A percentile compares a stretch with the other conserved stretches of the same genome.
Conservation (phyloP, 1,139 yeast species). For the Trichomonascaceae sp. region DNA sequence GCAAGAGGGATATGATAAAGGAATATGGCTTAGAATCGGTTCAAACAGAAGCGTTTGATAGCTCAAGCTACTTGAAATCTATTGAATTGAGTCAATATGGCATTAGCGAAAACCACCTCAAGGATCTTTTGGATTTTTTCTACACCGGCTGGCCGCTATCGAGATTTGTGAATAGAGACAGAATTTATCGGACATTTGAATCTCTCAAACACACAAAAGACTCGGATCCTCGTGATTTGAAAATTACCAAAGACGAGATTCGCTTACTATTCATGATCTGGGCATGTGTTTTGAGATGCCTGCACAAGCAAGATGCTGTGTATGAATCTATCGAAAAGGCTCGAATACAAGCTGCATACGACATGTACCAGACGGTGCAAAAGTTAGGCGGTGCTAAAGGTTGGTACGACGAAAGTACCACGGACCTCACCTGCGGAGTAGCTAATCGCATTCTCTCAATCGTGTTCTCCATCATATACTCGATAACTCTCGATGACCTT, state of each 20-base stretch:
- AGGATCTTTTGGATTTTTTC: not conserved
- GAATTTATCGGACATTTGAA: not conserved
- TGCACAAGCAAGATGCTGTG: not conserved
- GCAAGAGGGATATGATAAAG: not conserved
- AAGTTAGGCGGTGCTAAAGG: not conserved
- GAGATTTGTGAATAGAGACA: not conserved
- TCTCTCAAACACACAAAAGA: not conserved
- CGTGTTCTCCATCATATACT: not conserved
- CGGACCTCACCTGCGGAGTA: not conserved
- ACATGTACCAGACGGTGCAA: not conserved
- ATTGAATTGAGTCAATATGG: not conserved
- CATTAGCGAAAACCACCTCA: not conserved
- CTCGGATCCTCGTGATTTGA: not conserved
- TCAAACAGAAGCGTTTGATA: not conserved
- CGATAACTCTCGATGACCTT: not conserved
- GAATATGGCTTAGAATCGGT: not conserved
- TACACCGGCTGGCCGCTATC: not conserved
- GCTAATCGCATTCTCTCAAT: not conserved
- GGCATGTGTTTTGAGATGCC: not conserved
- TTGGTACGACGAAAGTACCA: not conserved
- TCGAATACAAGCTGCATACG: not conserved
- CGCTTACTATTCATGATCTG: not conserved
- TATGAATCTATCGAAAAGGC: not conserved
- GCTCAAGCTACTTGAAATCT: not conserved
- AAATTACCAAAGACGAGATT: not conserved